These are phyloP conservation scores for Fusarium concolor DNA, from an alignment of 2,329 filamentous ascomycete genomes.

Conservation along the genomic window DNA sequence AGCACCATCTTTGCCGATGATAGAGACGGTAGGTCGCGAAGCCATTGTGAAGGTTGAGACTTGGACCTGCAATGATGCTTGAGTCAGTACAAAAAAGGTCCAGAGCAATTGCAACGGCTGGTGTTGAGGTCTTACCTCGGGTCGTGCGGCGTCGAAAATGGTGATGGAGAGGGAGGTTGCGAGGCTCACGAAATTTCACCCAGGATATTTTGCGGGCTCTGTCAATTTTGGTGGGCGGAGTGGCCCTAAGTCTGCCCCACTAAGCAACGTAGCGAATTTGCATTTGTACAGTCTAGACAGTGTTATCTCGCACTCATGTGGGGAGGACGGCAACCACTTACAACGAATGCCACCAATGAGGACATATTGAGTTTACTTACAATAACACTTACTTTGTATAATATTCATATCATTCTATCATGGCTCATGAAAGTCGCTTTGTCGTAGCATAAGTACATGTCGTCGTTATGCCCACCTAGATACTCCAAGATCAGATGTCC, in stretches of 20 bases:
- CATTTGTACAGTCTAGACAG: neutral
- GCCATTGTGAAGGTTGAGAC: constrained; percentile 75
- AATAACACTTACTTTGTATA: neutral
- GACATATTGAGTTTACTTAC: neutral
- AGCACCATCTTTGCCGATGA: constrained; percentile 96
- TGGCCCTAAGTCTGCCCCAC: constrained; percentile 54
- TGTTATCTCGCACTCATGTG: neutral
- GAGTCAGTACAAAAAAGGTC: constrained; percentile 37
- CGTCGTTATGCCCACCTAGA: constrained; percentile 33
- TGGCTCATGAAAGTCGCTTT: constrained; percentile 30
- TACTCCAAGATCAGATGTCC: constrained; percentile 38
- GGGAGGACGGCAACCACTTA: too few species aligned
- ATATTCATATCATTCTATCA: constrained; percentile 33
- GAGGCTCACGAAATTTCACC: constrained; percentile 53
- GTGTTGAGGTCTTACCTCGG: constrained; percentile 51
- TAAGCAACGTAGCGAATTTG: constrained; percentile 45
- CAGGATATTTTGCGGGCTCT: constrained; percentile 48
- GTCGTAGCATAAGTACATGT: constrained; percentile 38
- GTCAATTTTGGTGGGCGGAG: constrained; percentile 53
- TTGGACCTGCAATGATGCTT: constrained; percentile 48
- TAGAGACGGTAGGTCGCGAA: constrained; percentile 96
- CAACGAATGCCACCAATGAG: too few species aligned
- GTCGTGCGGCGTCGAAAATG: constrained; percentile 56
- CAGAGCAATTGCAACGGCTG: constrained; percentile 19
- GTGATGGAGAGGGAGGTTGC: constrained; percentile 51